These are phyloP conservation scores for Trichophyton benhamiae DNA, from an alignment of 2,329 filamentous ascomycete genomes.

Conservation along the genomic window DNA sequence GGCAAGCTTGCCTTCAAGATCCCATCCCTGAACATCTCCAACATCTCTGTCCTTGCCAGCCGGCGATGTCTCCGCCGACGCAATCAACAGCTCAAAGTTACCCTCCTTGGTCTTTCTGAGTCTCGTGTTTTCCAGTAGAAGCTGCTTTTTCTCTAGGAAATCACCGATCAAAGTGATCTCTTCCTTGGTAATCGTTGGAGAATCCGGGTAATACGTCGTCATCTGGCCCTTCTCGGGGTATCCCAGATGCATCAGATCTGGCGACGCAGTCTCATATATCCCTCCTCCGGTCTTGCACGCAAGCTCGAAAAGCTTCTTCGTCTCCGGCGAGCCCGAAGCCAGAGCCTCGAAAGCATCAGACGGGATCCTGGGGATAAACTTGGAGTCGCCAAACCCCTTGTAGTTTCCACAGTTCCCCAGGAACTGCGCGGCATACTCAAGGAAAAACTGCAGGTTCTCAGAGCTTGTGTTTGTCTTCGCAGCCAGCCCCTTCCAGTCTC, in stretches of 20 bases:
- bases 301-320: conserved; percentile 52
- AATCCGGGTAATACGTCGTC: conserved; percentile 73
- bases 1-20: conserved; percentile 47
- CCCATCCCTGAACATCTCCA: conserved; percentile 51
- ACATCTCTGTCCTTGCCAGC: conserved; percentile 55
- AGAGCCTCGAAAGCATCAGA: conserved; percentile 53
- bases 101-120: conserved; percentile 54
- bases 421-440: conserved; percentile 68
- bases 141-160: conserved; percentile 58
- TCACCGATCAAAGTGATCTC: conserved; percentile 63
- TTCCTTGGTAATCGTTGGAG: conserved; percentile 57
- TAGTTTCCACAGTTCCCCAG: conserved; percentile 74
- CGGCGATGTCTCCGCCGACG: conserved; percentile 51
- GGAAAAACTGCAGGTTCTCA: conserved; percentile 53
- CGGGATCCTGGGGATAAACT: conserved; percentile 63
- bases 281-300: conserved; percentile 48
- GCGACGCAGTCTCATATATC: conserved; percentile 56
- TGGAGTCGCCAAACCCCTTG: conserved; percentile 75
- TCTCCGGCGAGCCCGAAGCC: conserved; percentile 47
- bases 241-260: conserved; percentile 60
- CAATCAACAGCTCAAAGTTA: conserved; percentile 61
- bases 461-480: conserved; percentile 52
- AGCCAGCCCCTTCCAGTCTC: conserved; percentile 59
- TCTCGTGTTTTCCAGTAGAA: conserved; percentile 64
- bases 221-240: conserved; percentile 63